Base-by-base conservation (phyloP, 352 stramenopile species). In the Pythium folliculosum region DNA sequence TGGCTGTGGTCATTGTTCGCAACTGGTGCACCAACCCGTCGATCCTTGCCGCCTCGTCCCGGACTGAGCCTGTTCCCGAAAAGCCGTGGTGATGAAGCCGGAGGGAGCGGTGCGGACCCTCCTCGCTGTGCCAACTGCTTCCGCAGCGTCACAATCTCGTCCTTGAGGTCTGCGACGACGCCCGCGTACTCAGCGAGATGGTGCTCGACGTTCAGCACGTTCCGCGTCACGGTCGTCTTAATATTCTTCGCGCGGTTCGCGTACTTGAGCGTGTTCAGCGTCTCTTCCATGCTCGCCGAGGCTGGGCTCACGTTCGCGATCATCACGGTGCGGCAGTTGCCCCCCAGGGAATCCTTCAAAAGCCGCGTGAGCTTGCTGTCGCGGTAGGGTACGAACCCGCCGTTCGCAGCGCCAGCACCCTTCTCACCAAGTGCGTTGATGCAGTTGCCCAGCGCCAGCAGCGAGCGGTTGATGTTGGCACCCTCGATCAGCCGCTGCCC, bases 271-370 rank as follows among this genome's bases (percentile, higher is more conserved):
- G 93, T 94, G 65, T 94, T 97, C 30, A 97, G 62, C 13, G 91
- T 98, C 75, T 98, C 93, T 58, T 94, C 84, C 12, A 97, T 89
- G 45, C 87, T 95, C 14, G 81, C 80, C 0, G 78, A 76, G 13
- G 93, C 77, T 17, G 84, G 77, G 63, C 80, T 94, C 25, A 98
- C 88, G 66, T 97, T 97, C 22, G 92, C 91, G 60, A 98, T 97
- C 90, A 98, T 98, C 4, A 98, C 93, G 0, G 94, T 98, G 13
- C 94, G 88, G 66, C 93, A 98, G 67, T 97, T 98, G 2, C 94
- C 93, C 32, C 90, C 91, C 3, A 98, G 79, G 5, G 88, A 97
- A 54, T 97, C 89, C 60, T 97, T 97, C 6, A 97, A 60, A 59
- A 97, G 70, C 9, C 89, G 82, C 12, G 91, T 97, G 37, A 97